Percentiles rank a stretch among this genome's conserved stretches.
These are phyloP conservation scores for Coemansia sp. DNA, from an alignment of 192 early-diverging fungal genomes.

Conservation along the genomic window DNA sequence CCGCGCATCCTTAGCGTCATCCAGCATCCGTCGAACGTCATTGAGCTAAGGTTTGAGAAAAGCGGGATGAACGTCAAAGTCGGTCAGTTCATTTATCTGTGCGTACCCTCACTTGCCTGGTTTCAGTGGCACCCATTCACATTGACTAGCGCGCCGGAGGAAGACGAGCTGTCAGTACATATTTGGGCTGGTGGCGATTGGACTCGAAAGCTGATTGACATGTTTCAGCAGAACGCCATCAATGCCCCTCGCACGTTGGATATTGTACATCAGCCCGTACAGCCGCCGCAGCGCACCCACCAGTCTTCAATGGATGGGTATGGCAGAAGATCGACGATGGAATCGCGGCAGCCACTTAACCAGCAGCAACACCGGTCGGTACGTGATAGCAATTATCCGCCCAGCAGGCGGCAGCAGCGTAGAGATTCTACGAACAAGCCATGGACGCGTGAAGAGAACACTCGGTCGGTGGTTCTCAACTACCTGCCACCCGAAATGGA, in stretches of 20 bases:
- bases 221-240: constrained; percentile 24
- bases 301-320: not conserved
- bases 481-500: constrained; percentile 32
- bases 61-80: constrained; percentile 57
- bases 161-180: constrained; percentile 73
- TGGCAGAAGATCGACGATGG: not conserved
- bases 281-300: not conserved
- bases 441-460: constrained; percentile 4
- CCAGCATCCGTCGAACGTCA: constrained; percentile 78
- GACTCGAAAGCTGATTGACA: constrained; percentile 60
- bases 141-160: constrained; percentile 78
- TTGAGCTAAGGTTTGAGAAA: constrained; percentile 79
- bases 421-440: constrained; percentile 5
- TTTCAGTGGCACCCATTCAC: constrained; percentile 87
- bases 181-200: constrained; percentile 77
- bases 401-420: not conserved
- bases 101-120: constrained; percentile 67
- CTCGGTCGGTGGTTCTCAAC: constrained; percentile 4
- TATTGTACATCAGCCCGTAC: constrained; percentile 9
- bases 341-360: not conserved
- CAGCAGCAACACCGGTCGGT: not conserved
- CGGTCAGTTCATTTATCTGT: constrained; percentile 78
- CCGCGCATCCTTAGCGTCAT: constrained; percentile 79
- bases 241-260: not conserved
- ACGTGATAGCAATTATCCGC: not conserved